phyloP scores from a whole-genome alignment of 179 eudicot species.

The Amaranthus tricolor region DNA sequence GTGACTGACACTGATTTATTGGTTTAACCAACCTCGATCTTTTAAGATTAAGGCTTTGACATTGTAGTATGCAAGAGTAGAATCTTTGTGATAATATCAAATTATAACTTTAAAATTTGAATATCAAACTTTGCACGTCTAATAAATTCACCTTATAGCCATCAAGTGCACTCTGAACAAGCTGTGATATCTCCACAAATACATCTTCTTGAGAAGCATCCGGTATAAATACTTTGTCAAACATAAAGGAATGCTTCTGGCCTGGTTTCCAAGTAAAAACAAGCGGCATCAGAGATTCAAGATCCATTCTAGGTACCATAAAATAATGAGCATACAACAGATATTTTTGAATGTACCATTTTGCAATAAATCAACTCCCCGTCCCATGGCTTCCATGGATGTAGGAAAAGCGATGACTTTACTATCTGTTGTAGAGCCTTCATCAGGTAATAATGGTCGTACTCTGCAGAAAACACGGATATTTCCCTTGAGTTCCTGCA shows the following conservation, averaged over 20 bases:
- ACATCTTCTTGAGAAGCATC: slow-evolving; percentile 81
- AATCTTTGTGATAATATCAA: too few relatives aligned
- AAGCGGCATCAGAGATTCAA: slow-evolving; percentile 11
- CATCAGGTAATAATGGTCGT: slow-evolving; percentile 74
- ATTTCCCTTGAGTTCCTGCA: slow-evolving; percentile 92
- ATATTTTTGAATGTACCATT: slow-evolving; percentile 48
- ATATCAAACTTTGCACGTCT: background rate
- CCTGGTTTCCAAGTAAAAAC: slow-evolving; percentile 37
- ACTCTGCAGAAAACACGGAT: slow-evolving; percentile 96
- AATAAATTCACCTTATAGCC: slow-evolving; percentile 73
- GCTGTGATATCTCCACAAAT: slow-evolving; percentile 96
- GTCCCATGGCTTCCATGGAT: slow-evolving; percentile 61
- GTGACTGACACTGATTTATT: too few relatives aligned
- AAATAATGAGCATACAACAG: background rate
- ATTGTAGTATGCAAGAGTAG: too few relatives aligned
- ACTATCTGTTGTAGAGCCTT: slow-evolving; percentile 47
- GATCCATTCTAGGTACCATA: background rate
- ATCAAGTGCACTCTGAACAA: slow-evolving; percentile 97
- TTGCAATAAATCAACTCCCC: slow-evolving; percentile 81
- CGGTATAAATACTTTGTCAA: slow-evolving; percentile 86
- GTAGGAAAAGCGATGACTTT: slow-evolving; percentile 72
- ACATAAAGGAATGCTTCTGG: slow-evolving; percentile 76
- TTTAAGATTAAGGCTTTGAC: too few relatives aligned
- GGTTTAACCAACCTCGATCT: too few relatives aligned
- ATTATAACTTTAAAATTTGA: background rate